A percentile compares a stretch with the other conserved stretches of the same genome.
phyloP scores from a whole-genome alignment of 495 filamentous ascomycete genomes.

The Rhypophila decipiens region DNA sequence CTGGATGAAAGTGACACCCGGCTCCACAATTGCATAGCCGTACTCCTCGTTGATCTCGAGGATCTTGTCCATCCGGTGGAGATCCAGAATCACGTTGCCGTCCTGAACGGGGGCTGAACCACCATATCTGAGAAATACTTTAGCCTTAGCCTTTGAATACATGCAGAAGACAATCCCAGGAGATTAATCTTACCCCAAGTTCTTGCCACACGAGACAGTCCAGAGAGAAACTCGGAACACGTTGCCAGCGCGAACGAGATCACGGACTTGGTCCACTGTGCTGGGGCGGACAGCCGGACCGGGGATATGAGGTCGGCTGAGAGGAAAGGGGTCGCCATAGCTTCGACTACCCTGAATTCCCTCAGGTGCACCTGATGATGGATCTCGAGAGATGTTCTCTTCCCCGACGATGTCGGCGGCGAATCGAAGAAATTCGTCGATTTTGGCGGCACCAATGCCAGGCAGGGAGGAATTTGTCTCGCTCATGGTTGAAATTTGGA shows the following conservation, averaged over 20 bases:
- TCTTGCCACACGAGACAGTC: constrained; percentile 43
- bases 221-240: constrained; percentile 36
- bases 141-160: not conserved
- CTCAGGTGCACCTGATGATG: not conserved
- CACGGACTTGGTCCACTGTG: not conserved
- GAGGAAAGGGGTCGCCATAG: not conserved
- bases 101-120: constrained; percentile 43
- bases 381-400: not conserved
- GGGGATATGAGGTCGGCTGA: not conserved
- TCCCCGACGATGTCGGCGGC: not conserved
- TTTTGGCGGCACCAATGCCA: not conserved
- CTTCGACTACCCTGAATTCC: not conserved
- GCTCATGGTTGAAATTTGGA: no score
- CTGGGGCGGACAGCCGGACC: not conserved
- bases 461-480: not conserved
- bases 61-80: constrained; percentile 48
- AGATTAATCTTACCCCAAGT: constrained; percentile 9
- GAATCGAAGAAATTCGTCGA: not conserved
- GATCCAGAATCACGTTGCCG: constrained; percentile 45
- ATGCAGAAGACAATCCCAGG: not conserved
- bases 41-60: constrained; percentile 48
- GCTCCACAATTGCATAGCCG: constrained; percentile 44
- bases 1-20: constrained; percentile 48
- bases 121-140: constrained; percentile 35
- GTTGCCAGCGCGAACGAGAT: constrained; percentile 20